A percentile compares a stretch with the other conserved stretches of the same genome.
Conservation (phyloP, 257 asterid genomes). For the Parsonsia alboflavescens region DNA sequence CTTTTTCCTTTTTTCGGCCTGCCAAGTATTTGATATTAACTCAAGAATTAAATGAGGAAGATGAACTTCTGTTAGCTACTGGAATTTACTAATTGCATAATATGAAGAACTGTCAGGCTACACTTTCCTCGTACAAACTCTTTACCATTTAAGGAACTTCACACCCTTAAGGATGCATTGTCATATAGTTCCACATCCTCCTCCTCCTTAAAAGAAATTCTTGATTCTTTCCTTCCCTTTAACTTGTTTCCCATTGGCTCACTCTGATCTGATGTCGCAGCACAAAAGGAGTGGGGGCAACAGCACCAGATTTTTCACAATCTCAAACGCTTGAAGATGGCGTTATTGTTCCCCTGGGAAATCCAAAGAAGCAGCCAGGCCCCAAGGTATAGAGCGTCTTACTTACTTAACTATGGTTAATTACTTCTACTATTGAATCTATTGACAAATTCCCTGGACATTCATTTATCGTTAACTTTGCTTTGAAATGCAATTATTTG, state of each 20-base stretch:
- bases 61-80: background rate
- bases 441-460: background rate
- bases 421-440: background rate
- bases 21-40: background rate
- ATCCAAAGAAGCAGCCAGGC: constrained; percentile 51
- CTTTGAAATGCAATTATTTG: constrained; percentile 4
- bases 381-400: constrained; percentile 31
- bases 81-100: background rate
- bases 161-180: no score
- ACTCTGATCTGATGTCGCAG: constrained; percentile 43
- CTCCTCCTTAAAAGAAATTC: background rate
- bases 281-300: constrained; percentile 83
- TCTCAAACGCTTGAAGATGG: constrained; percentile 65
- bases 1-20: no score
- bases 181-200: background rate
- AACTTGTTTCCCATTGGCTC: background rate
- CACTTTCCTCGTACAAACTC: background rate
- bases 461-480: background rate
- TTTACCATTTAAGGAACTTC: background rate
- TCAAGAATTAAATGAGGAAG: background rate
- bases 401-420: background rate
- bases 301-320: constrained; percentile 64
- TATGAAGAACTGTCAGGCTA: background rate
- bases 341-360: constrained; percentile 68
- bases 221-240: background rate